A percentile compares a stretch with the other conserved stretches of the same genome.
Conservation (phyloP, 2,329 filamentous ascomycete genomes). For the Parastagonospora nodorum region DNA sequence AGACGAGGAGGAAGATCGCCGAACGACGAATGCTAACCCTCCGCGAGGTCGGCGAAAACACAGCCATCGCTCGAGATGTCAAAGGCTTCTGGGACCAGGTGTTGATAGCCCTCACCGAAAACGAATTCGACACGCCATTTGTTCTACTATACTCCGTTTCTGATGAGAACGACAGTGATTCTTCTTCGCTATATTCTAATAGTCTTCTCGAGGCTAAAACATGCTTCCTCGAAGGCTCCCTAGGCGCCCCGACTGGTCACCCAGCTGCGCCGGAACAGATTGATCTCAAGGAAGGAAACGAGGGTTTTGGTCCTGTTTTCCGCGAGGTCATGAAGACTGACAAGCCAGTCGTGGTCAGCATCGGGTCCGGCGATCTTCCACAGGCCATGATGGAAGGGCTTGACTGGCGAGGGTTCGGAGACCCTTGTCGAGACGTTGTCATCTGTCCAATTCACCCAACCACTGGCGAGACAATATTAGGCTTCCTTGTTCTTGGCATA, state of each 20-base stretch:
- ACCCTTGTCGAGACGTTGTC: conserved; percentile 72
- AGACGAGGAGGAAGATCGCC: conserved; percentile 76
- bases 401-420: conserved; percentile 71
- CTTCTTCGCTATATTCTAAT: conserved; percentile 72
- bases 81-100: conserved; percentile 76
- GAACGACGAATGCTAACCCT: conserved; percentile 80
- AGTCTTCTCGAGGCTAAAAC: conserved; percentile 66
- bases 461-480: conserved; percentile 72
- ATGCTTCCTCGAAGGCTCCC: conserved; percentile 71
- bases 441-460: conserved; percentile 81
- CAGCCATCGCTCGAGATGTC: conserved; percentile 72
- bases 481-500: conserved; percentile 77
- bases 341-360: conserved; percentile 69
- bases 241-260: conserved; percentile 71
- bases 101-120: conserved; percentile 70
- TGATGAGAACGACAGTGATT: conserved; percentile 73
- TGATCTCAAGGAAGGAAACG: conserved; percentile 71
- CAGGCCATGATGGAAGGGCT: conserved; percentile 68
- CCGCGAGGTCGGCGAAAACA: conserved; percentile 76
- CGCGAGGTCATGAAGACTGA: conserved; percentile 73
- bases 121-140: conserved; percentile 77
- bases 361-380: conserved; percentile 70
- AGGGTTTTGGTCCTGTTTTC: conserved; percentile 78
- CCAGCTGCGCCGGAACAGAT: conserved; percentile 63
- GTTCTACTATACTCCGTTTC: conserved; percentile 76